Evolutionary conservation across 1,284 basidiomycete species (phyloP).

Genomic region (Cutaneotrichosporon cavernicola): DNA sequence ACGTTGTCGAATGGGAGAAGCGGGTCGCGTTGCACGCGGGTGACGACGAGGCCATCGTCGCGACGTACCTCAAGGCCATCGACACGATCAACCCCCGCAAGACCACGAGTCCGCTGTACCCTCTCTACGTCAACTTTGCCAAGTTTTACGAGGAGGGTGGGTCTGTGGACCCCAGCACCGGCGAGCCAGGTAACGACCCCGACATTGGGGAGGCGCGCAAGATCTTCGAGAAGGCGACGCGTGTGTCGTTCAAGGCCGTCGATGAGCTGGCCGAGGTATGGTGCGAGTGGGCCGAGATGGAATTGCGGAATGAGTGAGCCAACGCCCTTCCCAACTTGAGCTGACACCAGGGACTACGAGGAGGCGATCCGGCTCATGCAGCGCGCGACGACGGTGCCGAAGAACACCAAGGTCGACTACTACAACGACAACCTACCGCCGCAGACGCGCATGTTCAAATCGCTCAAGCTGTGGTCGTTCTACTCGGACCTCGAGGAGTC

Average conservation of each 20-base stretch:
- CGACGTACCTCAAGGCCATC: conserved; percentile 86
- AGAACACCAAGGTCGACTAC: conserved; percentile 86
- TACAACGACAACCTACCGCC: conserved; percentile 88
- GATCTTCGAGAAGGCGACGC: conserved; percentile 86
- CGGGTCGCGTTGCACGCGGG: conserved; percentile 89
- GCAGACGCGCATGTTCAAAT: conserved; percentile 92
- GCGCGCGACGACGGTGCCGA: conserved; percentile 84
- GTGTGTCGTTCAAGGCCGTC: conserved; percentile 89
- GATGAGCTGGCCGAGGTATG: conserved; percentile 98
- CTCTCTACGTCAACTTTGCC: conserved; percentile 91
- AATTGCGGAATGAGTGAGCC: conserved; percentile 86
- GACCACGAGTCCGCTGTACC: conserved; percentile 86
- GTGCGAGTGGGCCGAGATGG: conserved; percentile 99
- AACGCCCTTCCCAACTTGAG: background rate
- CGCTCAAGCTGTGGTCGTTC: conserved; percentile 97
- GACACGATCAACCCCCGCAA: conserved; percentile 85
- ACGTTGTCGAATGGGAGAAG: conserved; percentile 99
- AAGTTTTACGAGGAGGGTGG: conserved; percentile 98
- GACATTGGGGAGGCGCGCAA: conserved; percentile 85
- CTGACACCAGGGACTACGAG: conserved; percentile 76
- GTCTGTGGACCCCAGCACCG: conserved; percentile 57
- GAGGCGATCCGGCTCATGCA: conserved; percentile 94
- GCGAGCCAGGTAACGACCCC: conserved; percentile 64
- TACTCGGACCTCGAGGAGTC: conserved; percentile 97
- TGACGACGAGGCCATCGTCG: conserved; percentile 89